These are phyloP conservation scores for Tricholoma hemisulphureum DNA, from an alignment of 768 basidiomycete genomes.

Conservation along the genomic window DNA sequence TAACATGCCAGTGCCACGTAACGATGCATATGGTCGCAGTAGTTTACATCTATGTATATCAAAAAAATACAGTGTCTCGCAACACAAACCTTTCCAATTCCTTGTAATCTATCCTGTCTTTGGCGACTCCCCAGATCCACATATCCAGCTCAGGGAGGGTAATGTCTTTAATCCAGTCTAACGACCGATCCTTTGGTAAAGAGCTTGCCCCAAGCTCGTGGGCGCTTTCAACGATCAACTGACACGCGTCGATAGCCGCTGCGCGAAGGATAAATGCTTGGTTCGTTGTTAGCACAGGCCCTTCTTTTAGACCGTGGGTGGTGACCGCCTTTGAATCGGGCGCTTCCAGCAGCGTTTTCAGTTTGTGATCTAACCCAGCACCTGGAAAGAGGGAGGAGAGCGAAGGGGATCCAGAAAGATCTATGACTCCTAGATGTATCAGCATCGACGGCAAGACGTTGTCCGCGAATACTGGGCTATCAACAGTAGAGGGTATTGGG, in stretches of 20 bases:
- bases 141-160: constrained; percentile 62
- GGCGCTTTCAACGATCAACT: constrained; percentile 59
- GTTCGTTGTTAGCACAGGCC: constrained; percentile 52
- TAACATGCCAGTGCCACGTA: not conserved
- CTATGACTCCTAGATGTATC: constrained; percentile 71
- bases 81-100: constrained; percentile 64
- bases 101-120: constrained; percentile 73
- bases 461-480: constrained; percentile 71
- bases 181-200: constrained; percentile 19
- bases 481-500: constrained; percentile 57
- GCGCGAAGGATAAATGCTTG: constrained; percentile 77
- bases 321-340: constrained; percentile 10
- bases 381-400: constrained; percentile 50
- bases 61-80: constrained; percentile 70
- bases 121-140: constrained; percentile 84
- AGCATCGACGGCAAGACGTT: constrained; percentile 85
- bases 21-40: not conserved
- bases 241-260: constrained; percentile 77
- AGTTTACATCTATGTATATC: constrained; percentile 15
- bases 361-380: constrained; percentile 36
- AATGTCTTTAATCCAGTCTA: constrained; percentile 55
- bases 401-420: constrained; percentile 50
- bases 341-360: constrained; percentile 39
- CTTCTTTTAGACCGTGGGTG: constrained; percentile 31
- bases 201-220: constrained; percentile 30